Percentiles rank a stretch among this genome's conserved stretches.
Evolutionary conservation across 129 eudicot genomes (phyloP).

Genomic region (carrot (Daucus carota)): DH1_v3.0 NC_030382.2:37371501-37372000

Average conservation of each 20-base stretch:
- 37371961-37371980: not conserved
- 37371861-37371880: not conserved
- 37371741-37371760: not conserved
- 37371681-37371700: not conserved
- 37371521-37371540: not conserved
- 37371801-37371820: slow-evolving; percentile 37
- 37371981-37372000: not conserved
- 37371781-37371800: slow-evolving; percentile 79
- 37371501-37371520: not conserved
- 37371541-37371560: not conserved
- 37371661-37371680: not conserved
- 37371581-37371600: too few species aligned
- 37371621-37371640: too few species aligned
- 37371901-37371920: too few species aligned
- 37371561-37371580: too few species aligned
- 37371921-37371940: too few species aligned
- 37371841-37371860: not conserved
- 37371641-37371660: too few species aligned
- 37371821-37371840: slow-evolving; percentile 77
- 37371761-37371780: slow-evolving; percentile 71
- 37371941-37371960: not conserved
- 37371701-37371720: not conserved
- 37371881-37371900: not conserved
- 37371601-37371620: too few species aligned
- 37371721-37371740: slow-evolving; percentile 6